Conservation (phyloP, 176 grass and related monocot genomes). For the Avena insularis region DNA sequence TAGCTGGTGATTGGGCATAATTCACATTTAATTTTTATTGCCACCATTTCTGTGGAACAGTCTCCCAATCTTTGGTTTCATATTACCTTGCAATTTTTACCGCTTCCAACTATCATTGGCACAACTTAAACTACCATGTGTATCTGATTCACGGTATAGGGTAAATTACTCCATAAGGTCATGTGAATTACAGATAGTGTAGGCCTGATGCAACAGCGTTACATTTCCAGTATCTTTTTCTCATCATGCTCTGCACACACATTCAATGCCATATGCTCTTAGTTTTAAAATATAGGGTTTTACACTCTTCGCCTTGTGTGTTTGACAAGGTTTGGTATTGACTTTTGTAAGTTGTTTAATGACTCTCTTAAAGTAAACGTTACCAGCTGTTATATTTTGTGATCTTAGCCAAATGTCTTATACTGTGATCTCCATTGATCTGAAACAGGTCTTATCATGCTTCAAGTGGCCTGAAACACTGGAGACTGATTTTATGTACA, state of each 20-base stretch:
- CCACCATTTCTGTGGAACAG: slow-evolving; percentile 5
- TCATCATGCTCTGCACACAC: neutral
- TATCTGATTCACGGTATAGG: neutral
- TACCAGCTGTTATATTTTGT: slow-evolving; percentile 15
- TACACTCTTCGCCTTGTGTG: slow-evolving; percentile 7
- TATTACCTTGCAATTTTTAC: neutral
- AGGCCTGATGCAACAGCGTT: neutral
- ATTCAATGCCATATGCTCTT: slow-evolving; percentile 8
- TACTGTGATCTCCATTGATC: slow-evolving; percentile 39
- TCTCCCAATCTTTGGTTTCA: neutral
- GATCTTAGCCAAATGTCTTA: slow-evolving; percentile 4
- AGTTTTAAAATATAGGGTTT: neutral
- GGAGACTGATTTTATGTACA: slow-evolving; percentile 90
- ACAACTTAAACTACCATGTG: neutral
- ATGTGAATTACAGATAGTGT: neutral
- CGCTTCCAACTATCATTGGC: neutral
- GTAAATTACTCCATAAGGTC: neutral
- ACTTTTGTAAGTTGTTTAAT: slow-evolving; percentile 19
- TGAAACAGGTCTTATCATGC: slow-evolving; percentile 67
- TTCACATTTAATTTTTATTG: neutral
- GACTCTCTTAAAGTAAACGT: slow-evolving; percentile 18
- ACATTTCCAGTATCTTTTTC: neutral
- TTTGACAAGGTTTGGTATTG: slow-evolving; percentile 11
- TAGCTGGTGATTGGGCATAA: neutral
- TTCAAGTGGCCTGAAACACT: slow-evolving; percentile 89